Conservation (phyloP, 495 filamentous ascomycete species). For the Talaromyces adpressus region DNA sequence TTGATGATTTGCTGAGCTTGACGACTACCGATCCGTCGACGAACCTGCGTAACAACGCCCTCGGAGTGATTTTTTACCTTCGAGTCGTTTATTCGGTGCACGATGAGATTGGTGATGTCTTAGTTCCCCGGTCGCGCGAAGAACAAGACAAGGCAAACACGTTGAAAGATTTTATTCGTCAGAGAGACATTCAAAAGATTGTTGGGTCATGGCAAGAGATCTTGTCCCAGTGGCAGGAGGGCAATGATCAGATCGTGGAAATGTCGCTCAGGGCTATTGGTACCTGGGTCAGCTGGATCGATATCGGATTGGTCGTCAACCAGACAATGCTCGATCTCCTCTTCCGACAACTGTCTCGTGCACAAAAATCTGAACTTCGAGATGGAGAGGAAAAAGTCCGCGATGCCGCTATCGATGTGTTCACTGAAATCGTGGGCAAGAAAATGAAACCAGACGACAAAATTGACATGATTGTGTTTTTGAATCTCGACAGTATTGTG, state of each 20-base stretch:
- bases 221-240: constrained; percentile 68
- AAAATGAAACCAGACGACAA: constrained; percentile 95
- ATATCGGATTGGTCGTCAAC: constrained; percentile 88
- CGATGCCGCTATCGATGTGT: constrained; percentile 82
- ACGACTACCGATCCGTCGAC: constrained; percentile 43
- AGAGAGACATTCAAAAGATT: constrained; percentile 78
- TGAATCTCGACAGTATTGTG: constrained; percentile 78
- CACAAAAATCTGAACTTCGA: constrained; percentile 39
- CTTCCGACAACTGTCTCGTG: constrained; percentile 67
- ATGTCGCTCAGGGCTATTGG: constrained; percentile 82
- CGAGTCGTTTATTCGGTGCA: constrained; percentile 82
- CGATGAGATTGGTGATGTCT: constrained; percentile 91
- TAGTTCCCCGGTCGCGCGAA: constrained; percentile 64
- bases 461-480: constrained; percentile 82
- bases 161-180: constrained; percentile 82
- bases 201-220: constrained; percentile 87
- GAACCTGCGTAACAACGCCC: constrained; percentile 56
- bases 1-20: constrained; percentile 76
- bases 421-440: constrained; percentile 93
- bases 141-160: constrained; percentile 74
- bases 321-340: constrained; percentile 75
- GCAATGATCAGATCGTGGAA: constrained; percentile 69
- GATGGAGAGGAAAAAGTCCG: constrained; percentile 64
- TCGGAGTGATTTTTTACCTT: constrained; percentile 80
- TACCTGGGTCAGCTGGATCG: constrained; percentile 97